A percentile compares a stretch with the other conserved stretches of the same genome.
phyloP scores from a whole-genome alignment of 2,329 filamentous ascomycete species.

The Nectriaceae sp. region DNA sequence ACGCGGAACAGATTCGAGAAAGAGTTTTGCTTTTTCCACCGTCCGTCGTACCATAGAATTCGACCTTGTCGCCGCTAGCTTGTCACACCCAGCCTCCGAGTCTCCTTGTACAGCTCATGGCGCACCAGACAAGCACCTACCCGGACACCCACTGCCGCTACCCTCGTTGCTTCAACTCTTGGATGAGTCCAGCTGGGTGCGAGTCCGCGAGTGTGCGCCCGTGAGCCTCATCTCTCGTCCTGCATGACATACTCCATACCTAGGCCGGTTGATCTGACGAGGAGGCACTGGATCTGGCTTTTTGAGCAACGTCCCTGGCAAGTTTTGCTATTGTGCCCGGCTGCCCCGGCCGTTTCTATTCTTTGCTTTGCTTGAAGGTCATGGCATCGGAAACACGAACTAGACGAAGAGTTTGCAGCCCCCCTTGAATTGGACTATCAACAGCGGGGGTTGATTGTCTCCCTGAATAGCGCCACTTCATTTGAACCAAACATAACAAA shows the following conservation, averaged over 20 bases:
- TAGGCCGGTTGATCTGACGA: constrained; percentile 11
- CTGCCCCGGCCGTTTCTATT: constrained; percentile 4
- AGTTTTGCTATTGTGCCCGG: constrained; percentile 6
- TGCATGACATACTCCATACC: constrained; percentile 7
- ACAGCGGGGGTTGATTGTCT: too few relatives aligned
- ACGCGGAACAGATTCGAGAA: constrained; percentile 3
- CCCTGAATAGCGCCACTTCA: too few relatives aligned
- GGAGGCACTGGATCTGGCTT: constrained; percentile 10
- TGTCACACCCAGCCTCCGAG: constrained; percentile 13
- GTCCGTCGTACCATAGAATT: constrained; percentile 24
- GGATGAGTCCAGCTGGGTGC: not conserved
- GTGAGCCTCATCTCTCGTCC: constrained; percentile 13
- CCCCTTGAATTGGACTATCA: too few relatives aligned
- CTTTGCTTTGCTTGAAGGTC: too few relatives aligned
- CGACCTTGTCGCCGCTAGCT: constrained; percentile 12
- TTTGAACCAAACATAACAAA: too few relatives aligned
- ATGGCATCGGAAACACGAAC: too few relatives aligned
- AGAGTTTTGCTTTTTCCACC: constrained; percentile 22
- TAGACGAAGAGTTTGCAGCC: too few relatives aligned
- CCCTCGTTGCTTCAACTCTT: constrained; percentile 10
- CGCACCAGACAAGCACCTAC: constrained; percentile 11
- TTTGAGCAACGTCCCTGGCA: constrained; percentile 10
- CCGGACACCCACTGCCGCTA: constrained; percentile 12
- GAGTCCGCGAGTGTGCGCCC: constrained; percentile 1
- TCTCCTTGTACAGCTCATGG: constrained; percentile 4